phyloP scores from a whole-genome alignment of 164 flowering plant species.

The Vitis amurensis region DNA sequence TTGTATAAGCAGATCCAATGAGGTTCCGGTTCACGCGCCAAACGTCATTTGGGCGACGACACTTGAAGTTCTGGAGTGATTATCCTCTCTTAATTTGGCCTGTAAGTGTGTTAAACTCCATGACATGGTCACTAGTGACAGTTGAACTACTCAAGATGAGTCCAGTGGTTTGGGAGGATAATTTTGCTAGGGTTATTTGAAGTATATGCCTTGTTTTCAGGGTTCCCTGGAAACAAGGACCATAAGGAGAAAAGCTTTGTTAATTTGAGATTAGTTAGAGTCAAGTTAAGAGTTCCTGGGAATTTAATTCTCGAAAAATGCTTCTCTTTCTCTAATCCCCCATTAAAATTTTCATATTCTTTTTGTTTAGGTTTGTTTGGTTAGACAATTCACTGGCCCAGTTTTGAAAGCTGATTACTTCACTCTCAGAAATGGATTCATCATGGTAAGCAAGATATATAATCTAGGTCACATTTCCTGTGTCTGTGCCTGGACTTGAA shows the following conservation, averaged over 20 bases:
- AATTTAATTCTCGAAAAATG: too few species aligned
- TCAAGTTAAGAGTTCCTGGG: too few species aligned
- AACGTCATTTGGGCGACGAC: slow-evolving; percentile 43
- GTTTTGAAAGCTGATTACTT: slow-evolving; percentile 35
- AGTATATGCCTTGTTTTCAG: too few species aligned
- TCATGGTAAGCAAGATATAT: slow-evolving; percentile 20
- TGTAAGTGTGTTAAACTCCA: slow-evolving; percentile 6
- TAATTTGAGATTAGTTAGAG: too few species aligned
- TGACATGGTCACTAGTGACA: neutral
- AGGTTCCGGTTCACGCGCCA: slow-evolving; percentile 34
- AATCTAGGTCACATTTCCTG: neutral
- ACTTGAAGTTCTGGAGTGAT: slow-evolving; percentile 31
- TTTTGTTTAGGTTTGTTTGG: slow-evolving; percentile 23
- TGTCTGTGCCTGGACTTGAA: too few species aligned
- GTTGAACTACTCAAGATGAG: neutral
- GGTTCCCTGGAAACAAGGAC: too few species aligned
- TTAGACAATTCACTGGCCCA: slow-evolving; percentile 30
- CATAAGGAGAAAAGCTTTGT: too few species aligned
- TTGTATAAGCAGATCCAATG: slow-evolving; percentile 29
- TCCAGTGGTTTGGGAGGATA: too few species aligned
- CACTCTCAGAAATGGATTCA: slow-evolving; percentile 40
- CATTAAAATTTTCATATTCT: slow-evolving; percentile 5
- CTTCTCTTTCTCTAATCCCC: too few species aligned
- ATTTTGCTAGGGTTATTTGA: neutral
- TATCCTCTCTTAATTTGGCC: slow-evolving; percentile 28